These are phyloP conservation scores for Paracorniculantispora psalliotae DNA, from an alignment of 2,329 filamentous ascomycete species.

Conservation along the genomic window DNA sequence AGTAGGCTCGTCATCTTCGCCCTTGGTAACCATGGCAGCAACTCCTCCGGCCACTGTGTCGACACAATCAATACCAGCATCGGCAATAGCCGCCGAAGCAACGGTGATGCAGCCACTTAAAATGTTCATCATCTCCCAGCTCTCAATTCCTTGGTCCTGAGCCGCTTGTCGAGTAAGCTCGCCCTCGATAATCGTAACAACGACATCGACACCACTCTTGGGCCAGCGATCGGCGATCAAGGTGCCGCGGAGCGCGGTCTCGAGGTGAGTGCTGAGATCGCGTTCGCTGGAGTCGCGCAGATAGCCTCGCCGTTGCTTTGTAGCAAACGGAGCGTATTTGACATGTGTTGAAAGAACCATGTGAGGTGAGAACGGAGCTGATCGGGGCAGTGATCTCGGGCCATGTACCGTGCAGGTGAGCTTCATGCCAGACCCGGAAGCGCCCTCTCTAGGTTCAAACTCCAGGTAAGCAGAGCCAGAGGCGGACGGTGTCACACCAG, in stretches of 20 bases:
- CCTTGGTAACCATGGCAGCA: slow-evolving; percentile 62
- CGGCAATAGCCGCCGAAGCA: slow-evolving; percentile 84
- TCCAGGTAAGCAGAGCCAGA: slow-evolving; percentile 89
- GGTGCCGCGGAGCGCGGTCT: slow-evolving; percentile 82
- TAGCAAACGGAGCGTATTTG: slow-evolving; percentile 95
- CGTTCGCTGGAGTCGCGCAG: slow-evolving; percentile 80
- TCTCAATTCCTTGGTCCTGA: slow-evolving; percentile 49
- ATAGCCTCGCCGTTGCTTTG: slow-evolving; percentile 75
- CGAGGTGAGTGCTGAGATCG: slow-evolving; percentile 84
- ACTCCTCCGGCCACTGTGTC: slow-evolving; percentile 87
- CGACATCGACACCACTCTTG: slow-evolving; percentile 96
- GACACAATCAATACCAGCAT: slow-evolving; percentile 93
- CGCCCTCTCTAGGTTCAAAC: slow-evolving; percentile 46
- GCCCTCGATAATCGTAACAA: slow-evolving; percentile 87
- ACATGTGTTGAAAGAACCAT: slow-evolving; percentile 88
- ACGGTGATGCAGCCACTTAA: slow-evolving; percentile 90
- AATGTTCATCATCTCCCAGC: slow-evolving; percentile 89
- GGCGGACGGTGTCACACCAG: slow-evolving; percentile 85
- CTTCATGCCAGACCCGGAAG: slow-evolving; percentile 67
- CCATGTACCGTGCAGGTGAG: slow-evolving; percentile 91
- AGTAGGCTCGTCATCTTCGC: slow-evolving; percentile 30
- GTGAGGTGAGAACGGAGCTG: slow-evolving; percentile 86
- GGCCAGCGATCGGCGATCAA: slow-evolving; percentile 94
- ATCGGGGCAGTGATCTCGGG: slow-evolving; percentile 82
- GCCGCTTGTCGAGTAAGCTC: slow-evolving; percentile 67